A percentile compares a stretch with the other conserved stretches of the same genome.
These are phyloP conservation scores for Phaseolus coccineus DNA, from an alignment of 331 rosid genomes.

Conservation along the genomic window DNA sequence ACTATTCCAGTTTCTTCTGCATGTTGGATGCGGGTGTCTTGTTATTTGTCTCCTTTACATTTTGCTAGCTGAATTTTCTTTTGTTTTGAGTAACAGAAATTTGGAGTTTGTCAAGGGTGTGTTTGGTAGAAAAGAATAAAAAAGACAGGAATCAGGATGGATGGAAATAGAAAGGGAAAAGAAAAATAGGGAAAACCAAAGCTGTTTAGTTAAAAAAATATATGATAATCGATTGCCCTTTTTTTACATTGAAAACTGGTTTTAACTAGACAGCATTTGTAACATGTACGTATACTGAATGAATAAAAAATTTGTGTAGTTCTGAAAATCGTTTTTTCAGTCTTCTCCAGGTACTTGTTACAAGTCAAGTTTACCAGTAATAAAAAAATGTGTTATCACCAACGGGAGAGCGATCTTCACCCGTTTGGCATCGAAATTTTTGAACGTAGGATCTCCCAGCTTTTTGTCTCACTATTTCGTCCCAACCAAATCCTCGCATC, in stretches of 20 bases:
- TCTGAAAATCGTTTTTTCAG: too few species aligned
- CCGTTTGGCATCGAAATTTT: too few species aligned
- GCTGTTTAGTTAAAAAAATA: too few species aligned
- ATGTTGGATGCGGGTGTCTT: not conserved
- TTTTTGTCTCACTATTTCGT: not conserved
- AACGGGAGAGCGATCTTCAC: too few species aligned
- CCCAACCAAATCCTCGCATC: not conserved
- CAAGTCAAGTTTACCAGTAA: not conserved
- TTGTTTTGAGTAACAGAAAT: not conserved
- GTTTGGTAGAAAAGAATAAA: not conserved
- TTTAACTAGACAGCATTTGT: not conserved
- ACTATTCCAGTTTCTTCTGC: constrained; percentile 7
- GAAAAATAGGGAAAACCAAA: too few species aligned
- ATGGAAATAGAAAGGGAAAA: not conserved
- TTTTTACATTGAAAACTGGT: too few species aligned
- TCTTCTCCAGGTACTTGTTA: not conserved
- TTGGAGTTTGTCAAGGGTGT: not conserved
- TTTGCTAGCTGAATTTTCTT: not conserved
- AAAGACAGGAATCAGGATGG: too few species aligned
- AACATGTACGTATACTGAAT: not conserved
- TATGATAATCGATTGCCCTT: not conserved
- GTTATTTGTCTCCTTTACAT: constrained; percentile 10
- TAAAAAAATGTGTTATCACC: too few species aligned
- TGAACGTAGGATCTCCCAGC: not conserved
- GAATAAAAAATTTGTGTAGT: not conserved